Evolutionary conservation across 2,329 filamentous ascomycete species (phyloP), one percentile per base, ranked within the genome.

Genomic region (Neobulgaria alba): DNA sequence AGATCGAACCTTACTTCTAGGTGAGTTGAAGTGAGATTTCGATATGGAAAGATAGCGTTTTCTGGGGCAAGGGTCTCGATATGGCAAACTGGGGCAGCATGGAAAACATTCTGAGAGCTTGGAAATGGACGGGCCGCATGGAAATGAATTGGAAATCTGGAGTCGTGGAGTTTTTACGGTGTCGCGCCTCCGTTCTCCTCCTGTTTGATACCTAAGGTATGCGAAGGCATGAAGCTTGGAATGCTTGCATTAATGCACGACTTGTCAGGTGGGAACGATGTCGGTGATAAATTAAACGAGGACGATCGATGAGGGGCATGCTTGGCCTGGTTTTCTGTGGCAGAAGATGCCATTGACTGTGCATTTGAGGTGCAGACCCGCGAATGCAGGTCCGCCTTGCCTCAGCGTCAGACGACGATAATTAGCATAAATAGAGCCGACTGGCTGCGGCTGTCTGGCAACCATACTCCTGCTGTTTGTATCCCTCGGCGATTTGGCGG

Each of bases 1-100:
- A n/a, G 88, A 95, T 66, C 78, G 85, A 36, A 90, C 76, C 32
- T 73, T 95, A 58, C 71, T 95, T 50, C 71, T 95, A 4, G 88
- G 88, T 44, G 88, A 95, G 65, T 67, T 95, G 45, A 68, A 82
- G 71, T 72, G 78, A 75, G 31, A 32, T 17, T 29, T 47, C 42
- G 46, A 26, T 12, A 7, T 26, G 7, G 23, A 12, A 26, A 7
- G n/a, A n/a, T n/a, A n/a, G n/a, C n/a, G n/a, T n/a, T n/a, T n/a
- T n/a, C n/a, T n/a, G n/a, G n/a, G n/a, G n/a, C n/a, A n/a, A n/a
- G n/a, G n/a, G n/a, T n/a, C n/a, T n/a, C n/a, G n/a, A n/a, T n/a
- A n/a, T n/a, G n/a, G 23, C 23, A 26, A 12, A 26, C 7, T 26
- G 23, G 23, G 12, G 23, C 23, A 26, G 7, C 23, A 26, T 26